Conservation (phyloP, 192 early-diverging fungal genomes). For the Coemansia sp. region DNA sequence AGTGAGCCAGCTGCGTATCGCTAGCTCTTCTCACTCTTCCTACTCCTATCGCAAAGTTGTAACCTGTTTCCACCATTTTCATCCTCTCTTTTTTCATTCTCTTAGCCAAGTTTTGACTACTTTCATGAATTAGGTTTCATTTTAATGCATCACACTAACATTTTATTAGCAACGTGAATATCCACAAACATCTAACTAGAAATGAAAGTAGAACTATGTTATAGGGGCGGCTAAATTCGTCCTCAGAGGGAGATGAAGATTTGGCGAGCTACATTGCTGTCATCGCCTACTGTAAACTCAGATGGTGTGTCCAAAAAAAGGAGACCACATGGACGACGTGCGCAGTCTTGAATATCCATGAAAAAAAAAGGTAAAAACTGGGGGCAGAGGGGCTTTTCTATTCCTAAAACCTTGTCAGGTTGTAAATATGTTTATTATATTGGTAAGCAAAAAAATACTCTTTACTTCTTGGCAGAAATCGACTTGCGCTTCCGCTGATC, state of each 20-base stretch:
- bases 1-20: background rate
- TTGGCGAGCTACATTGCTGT: no score
- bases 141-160: background rate
- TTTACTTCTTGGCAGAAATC: slow-evolving; percentile 29
- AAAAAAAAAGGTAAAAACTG: no score
- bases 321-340: no score
- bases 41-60: slow-evolving; percentile 4
- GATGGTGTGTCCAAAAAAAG: no score
- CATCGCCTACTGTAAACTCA: no score
- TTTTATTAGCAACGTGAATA: background rate
- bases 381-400: no score
- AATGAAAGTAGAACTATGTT: no score
- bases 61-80: background rate
- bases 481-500: slow-evolving; percentile 57
- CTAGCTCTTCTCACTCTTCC: background rate
- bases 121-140: slow-evolving; percentile 1
- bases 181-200: no score
- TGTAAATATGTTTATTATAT: background rate
- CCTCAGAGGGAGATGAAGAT: no score
- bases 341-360: no score
- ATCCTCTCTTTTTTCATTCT: background rate
- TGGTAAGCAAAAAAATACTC: background rate
- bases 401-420: no score
- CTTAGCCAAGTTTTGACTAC: slow-evolving; percentile 1
- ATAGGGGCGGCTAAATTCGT: no score